Evolutionary conservation across 2,329 filamentous ascomycete genomes (phyloP).

Genomic region (Metarhizium sp.): DNA sequence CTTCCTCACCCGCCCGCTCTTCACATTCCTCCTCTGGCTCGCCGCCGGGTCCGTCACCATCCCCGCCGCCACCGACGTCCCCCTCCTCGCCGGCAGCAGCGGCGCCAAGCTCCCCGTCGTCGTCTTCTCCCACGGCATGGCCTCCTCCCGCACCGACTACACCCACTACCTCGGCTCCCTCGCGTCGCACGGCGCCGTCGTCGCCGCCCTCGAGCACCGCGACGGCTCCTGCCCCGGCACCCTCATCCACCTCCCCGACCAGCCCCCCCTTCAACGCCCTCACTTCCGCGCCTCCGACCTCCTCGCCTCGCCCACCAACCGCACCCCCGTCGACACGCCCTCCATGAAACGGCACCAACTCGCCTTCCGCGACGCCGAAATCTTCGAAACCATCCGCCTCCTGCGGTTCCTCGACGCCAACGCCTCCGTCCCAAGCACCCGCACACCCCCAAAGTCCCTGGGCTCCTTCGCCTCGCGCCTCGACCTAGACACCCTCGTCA

Average conservation of each 20-base stretch:
- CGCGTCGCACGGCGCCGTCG: slow-evolving; percentile 37
- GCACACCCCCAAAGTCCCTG: slow-evolving; percentile 36
- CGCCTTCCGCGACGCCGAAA: slow-evolving; percentile 40
- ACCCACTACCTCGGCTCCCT: slow-evolving; percentile 41
- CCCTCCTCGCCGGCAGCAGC: slow-evolving; percentile 17
- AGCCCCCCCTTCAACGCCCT: slow-evolving; percentile 19
- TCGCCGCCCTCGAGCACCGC: slow-evolving; percentile 42
- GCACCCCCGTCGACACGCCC: slow-evolving; percentile 22
- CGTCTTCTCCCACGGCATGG: slow-evolving; percentile 44
- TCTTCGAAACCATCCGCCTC: slow-evolving; percentile 33
- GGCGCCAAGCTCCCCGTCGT: slow-evolving; percentile 29
- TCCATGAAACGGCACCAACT: slow-evolving; percentile 37
- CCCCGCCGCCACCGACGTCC: slow-evolving; percentile 37
- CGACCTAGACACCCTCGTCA: slow-evolving; percentile 41
- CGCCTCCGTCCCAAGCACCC: slow-evolving; percentile 31
- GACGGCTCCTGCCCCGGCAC: slow-evolving; percentile 41
- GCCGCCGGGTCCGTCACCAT: slow-evolving; percentile 35
- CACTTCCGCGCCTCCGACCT: slow-evolving; percentile 27
- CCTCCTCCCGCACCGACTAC: slow-evolving; percentile 40
- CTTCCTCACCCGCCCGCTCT: slow-evolving; percentile 30
- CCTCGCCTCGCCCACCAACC: slow-evolving; percentile 9
- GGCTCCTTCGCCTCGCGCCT: slow-evolving; percentile 43
- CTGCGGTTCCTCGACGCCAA: slow-evolving; percentile 29
- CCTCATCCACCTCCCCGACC: slow-evolving; percentile 22
- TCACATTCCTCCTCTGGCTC: slow-evolving; percentile 31